Base-by-base conservation (phyloP, 768 basidiomycete genomes). In the Hygrophorus pudorinus region DNA sequence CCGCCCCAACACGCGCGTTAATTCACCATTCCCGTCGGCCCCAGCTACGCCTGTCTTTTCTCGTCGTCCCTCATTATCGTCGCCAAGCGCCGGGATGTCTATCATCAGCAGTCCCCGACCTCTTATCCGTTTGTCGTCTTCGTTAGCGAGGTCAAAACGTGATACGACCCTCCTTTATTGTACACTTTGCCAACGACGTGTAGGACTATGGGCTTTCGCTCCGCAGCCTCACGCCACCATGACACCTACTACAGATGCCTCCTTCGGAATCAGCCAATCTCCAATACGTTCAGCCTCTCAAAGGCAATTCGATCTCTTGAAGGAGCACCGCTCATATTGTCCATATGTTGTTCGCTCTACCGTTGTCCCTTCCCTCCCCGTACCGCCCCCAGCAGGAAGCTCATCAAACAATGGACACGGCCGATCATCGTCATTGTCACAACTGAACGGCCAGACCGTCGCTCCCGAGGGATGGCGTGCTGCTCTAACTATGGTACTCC, bases 301-400 rank as follows among this genome's bases (percentile, higher is more conserved):
- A 64, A 51, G 85, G 42, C 74, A 73, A 16, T 77, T 90, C 42
- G 86, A 91, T 56, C 55, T 89, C 30, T 59, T 88, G 38, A 82
- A 79, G 53, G 87, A 91, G 59, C 88, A 90, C 56, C 73, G 87
- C 20, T 82, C 84, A 2, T 87, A 85, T 52, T 90, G 88, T 51
- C 87, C 87, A n/a, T 90, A 87, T 49, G 74, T 85, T 21, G 78
- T 81, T 29, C 72, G 74, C 11, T 84, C 83, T 5, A 85, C 81
- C 2, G 54, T 67, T 2, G 65, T 85, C 9, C 81, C 82, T 3
- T 73, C 77, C 2, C 58, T 78, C 7, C 71, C 76, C 5, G 31
- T 42, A 12, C 39, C 46, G 12, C 8, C 7, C 21, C 11, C 12
- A 14, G 4, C 32, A n/a, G 20, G 11, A 7, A 24, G 13, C 9